A percentile compares a stretch with the other conserved stretches of the same genome.
phyloP scores from a whole-genome alignment of 2,329 filamentous ascomycete species.

The Aspergillus aculeatinus region DNA sequence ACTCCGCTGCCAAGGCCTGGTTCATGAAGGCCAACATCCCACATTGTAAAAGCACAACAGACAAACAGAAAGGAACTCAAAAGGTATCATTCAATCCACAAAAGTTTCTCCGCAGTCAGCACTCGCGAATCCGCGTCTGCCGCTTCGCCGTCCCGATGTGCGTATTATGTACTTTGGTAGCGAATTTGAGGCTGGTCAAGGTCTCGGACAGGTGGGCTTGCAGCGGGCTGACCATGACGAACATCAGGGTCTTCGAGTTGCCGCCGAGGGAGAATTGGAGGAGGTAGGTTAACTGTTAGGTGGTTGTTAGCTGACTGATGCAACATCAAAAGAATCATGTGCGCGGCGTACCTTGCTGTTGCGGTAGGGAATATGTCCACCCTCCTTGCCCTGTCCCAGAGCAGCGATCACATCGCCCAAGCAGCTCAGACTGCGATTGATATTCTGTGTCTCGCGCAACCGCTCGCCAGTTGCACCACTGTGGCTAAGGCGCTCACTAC shows the following conservation, averaged over 20 bases:
- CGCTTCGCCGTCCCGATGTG: slow-evolving; percentile 81
- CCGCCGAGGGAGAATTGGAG: slow-evolving; percentile 92
- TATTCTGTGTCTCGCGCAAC: slow-evolving; percentile 91
- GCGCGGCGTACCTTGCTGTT: slow-evolving; percentile 74
- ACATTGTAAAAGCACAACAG: neutral
- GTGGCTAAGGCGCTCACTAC: slow-evolving; percentile 85
- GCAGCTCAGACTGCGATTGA: slow-evolving; percentile 92
- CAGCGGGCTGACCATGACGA: slow-evolving; percentile 94
- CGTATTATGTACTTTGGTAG: slow-evolving; percentile 85
- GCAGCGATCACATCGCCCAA: slow-evolving; percentile 93
- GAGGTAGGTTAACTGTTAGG: slow-evolving; percentile 74
- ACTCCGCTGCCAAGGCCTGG: slow-evolving; percentile 8
- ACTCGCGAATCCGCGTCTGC: slow-evolving; percentile 39
- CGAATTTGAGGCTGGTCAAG: slow-evolving; percentile 90
- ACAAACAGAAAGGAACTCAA: neutral
- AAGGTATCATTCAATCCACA: slow-evolving; percentile 7
- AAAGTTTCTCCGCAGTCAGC: slow-evolving; percentile 17
- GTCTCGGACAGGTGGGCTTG: slow-evolving; percentile 91
- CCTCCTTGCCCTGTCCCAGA: slow-evolving; percentile 76
- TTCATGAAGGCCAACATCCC: slow-evolving; percentile 5
- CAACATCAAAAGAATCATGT: neutral
- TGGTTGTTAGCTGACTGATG: slow-evolving; percentile 21
- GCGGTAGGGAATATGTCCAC: slow-evolving; percentile 82
- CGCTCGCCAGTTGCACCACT: slow-evolving; percentile 82
- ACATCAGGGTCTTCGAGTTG: slow-evolving; percentile 98